phyloP scores from a whole-genome alignment of 2,329 filamentous ascomycete genomes.

The Hypocreales sp. region DNA sequence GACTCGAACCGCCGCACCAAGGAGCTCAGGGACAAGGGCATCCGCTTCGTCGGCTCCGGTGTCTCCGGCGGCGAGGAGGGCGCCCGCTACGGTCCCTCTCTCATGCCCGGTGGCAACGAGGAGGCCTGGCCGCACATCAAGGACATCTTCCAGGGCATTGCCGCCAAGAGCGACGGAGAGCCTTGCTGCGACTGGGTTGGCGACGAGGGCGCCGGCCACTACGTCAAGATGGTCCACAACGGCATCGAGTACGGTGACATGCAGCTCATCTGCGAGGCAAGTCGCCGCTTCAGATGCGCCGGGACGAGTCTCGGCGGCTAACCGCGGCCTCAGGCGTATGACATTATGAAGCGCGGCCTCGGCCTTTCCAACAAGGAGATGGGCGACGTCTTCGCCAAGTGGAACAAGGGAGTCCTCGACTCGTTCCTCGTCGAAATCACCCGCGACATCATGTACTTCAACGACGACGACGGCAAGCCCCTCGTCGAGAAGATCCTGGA shows the following conservation, averaged over 20 bases:
- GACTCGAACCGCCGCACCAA: slow-evolving; percentile 94
- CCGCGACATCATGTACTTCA: slow-evolving; percentile 95
- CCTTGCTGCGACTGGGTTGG: slow-evolving; percentile 99
- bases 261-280: slow-evolving; percentile 97
- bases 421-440: slow-evolving; percentile 99
- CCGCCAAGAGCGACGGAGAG: slow-evolving; percentile 94
- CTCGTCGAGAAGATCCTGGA: slow-evolving; percentile 99
- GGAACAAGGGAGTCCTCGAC: slow-evolving; percentile 98
- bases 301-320: no score
- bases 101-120: slow-evolving; percentile 99
- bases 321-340: slow-evolving; percentile 98
- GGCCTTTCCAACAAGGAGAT: slow-evolving; percentile 87
- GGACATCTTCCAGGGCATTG: slow-evolving; percentile 95
- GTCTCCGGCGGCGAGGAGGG: slow-evolving; percentile 99
- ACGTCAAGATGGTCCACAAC: slow-evolving; percentile 99
- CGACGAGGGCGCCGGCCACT: slow-evolving; percentile 98
- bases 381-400: slow-evolving; percentile 82
- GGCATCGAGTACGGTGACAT: slow-evolving; percentile 99
- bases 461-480: slow-evolving; percentile 79
- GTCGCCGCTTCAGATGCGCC: no score
- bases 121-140: slow-evolving; percentile 97
- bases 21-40: slow-evolving; percentile 75
- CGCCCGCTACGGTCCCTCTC: slow-evolving; percentile 88
- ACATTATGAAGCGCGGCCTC: slow-evolving; percentile 98
- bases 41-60: slow-evolving; percentile 92